phyloP scores from a whole-genome alignment of 2,329 filamentous ascomycete species.

The Talaromyces sp. region DNA sequence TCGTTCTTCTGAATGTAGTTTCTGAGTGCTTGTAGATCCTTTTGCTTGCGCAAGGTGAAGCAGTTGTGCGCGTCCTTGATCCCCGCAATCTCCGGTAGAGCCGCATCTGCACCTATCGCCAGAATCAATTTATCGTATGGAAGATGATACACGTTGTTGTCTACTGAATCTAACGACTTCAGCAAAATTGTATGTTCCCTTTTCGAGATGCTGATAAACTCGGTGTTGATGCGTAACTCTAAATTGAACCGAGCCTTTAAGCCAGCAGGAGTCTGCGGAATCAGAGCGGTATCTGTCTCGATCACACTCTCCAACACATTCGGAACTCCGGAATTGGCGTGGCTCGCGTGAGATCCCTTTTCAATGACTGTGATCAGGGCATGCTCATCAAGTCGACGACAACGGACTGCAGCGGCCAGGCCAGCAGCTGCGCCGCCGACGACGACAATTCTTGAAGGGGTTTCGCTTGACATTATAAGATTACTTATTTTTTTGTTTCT shows the following conservation, averaged over 20 bases:
- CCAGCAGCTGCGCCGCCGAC: not conserved
- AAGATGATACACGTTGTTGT: not conserved
- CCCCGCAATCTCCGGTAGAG: not conserved
- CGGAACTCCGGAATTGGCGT: not conserved
- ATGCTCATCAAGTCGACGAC: not conserved
- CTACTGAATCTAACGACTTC: not conserved
- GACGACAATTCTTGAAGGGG: not conserved
- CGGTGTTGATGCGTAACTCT: conserved; percentile 4
- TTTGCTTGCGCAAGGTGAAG: conserved; percentile 3
- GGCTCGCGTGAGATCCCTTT: conserved; percentile 1
- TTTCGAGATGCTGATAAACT: conserved; percentile 2
- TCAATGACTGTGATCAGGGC: conserved; percentile 4
- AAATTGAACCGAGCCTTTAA: conserved; percentile 6
- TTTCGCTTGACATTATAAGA: not conserved
- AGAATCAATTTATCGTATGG: conserved; percentile 7
- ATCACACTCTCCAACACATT: conserved; percentile 1
- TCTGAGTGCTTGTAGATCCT: not conserved
- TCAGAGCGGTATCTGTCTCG: not conserved
- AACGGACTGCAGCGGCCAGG: not conserved
- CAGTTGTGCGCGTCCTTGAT: not conserved
- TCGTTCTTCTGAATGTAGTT: not conserved
- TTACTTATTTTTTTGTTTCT: not conserved
- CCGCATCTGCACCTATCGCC: conserved; percentile 1
- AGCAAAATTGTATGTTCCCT: not conserved
- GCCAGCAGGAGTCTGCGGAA: not conserved